These are phyloP conservation scores for Platanthera guangdongensis DNA, from an alignment of 106 monocot genomes.

Conservation along the genomic window DNA sequence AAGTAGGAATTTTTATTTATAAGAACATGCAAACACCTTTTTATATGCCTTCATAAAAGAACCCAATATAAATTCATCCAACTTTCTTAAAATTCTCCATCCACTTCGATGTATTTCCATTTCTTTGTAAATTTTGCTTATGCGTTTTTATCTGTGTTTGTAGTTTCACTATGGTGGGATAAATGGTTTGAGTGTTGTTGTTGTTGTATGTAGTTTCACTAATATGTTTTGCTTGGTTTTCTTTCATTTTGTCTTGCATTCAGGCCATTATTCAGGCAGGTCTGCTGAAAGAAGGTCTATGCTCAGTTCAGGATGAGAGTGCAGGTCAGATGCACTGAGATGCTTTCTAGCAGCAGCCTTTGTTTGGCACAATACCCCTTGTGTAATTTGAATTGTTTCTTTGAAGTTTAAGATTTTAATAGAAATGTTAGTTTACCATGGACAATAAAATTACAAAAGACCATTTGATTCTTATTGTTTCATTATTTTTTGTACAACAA, in stretches of 20 bases:
- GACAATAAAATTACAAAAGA: background rate
- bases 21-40: background rate
- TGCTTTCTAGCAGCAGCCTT: background rate
- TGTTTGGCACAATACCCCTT: background rate
- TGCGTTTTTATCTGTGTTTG: background rate
- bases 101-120: background rate
- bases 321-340: constrained; percentile 39
- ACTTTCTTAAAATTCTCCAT: background rate
- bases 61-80: background rate
- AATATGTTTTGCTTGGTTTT: background rate
- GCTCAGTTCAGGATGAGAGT: constrained; percentile 97
- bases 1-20: background rate
- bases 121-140: background rate
- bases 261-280: constrained; percentile 82
- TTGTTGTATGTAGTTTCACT: background rate
- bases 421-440: background rate
- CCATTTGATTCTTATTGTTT: background rate
- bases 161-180: background rate
- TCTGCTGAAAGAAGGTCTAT: constrained; percentile 75
- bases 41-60: background rate
- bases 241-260: constrained; percentile 11
- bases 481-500: background rate
- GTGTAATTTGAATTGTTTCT: background rate
- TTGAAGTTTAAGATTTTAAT: background rate
- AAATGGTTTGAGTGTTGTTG: too few relatives aligned